Percentiles rank a stretch among this genome's conserved stretches.
Conservation (phyloP, 495 filamentous ascomycete species). For the Aspergillus bridgeri region DNA sequence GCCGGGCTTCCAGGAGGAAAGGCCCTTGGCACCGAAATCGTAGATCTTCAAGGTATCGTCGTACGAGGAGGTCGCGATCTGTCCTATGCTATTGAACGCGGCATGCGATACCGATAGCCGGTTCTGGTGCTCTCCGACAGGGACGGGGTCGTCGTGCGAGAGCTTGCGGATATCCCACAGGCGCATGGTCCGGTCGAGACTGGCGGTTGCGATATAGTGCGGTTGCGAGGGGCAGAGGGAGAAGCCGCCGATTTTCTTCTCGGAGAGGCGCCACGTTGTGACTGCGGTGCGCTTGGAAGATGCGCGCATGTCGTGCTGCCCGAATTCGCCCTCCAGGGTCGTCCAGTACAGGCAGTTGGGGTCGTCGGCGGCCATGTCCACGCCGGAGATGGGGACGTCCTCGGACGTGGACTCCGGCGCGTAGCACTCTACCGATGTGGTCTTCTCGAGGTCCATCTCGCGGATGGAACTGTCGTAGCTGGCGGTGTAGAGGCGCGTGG, state of each 20-base stretch:
- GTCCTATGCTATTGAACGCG: slow-evolving; percentile 75
- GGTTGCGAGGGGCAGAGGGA: slow-evolving; percentile 71
- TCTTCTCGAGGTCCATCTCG: slow-evolving; percentile 77
- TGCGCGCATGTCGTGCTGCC: slow-evolving; percentile 71
- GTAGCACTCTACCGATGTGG: slow-evolving; percentile 73
- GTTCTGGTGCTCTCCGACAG: slow-evolving; percentile 78
- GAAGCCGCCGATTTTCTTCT: slow-evolving; percentile 97
- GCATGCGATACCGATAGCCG: slow-evolving; percentile 87
- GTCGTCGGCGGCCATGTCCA: slow-evolving; percentile 69
- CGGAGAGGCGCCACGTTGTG: slow-evolving; percentile 71
- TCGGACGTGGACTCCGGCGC: slow-evolving; percentile 63
- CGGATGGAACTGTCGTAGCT: slow-evolving; percentile 97
- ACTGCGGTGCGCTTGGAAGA: slow-evolving; percentile 43
- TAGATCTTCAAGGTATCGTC: slow-evolving; percentile 95
- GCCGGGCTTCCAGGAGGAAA: slow-evolving; percentile 57
- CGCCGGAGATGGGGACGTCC: slow-evolving; percentile 74
- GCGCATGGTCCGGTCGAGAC: slow-evolving; percentile 82
- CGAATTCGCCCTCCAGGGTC: slow-evolving; percentile 75
- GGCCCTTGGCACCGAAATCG: slow-evolving; percentile 60
- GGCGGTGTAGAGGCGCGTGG: slow-evolving; percentile 67
- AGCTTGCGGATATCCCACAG: slow-evolving; percentile 93
- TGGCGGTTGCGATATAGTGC: slow-evolving; percentile 86
- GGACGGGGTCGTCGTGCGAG: slow-evolving; percentile 52
- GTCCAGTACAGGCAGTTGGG: slow-evolving; percentile 82
- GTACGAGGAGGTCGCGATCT: slow-evolving; percentile 87